Conservation (phyloP, 2,329 filamentous ascomycete genomes). For the Ascochyta lentis region DNA sequence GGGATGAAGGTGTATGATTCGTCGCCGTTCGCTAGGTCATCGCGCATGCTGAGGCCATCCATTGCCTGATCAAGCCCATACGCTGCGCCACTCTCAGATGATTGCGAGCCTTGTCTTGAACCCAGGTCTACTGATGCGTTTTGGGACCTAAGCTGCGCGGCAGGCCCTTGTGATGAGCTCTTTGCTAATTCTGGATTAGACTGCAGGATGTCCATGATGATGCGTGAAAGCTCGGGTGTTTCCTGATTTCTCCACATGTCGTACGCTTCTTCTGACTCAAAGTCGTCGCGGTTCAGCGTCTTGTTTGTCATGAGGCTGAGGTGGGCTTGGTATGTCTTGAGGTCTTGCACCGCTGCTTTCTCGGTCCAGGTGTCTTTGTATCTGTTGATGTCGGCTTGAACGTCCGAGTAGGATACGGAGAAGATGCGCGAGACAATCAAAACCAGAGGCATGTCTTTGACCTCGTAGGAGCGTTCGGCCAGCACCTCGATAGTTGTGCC, state of each 20-base stretch:
- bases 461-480: constrained; percentile 84
- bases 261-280: constrained; percentile 87
- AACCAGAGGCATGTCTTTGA: constrained; percentile 96
- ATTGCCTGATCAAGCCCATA: constrained; percentile 72
- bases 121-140: constrained; percentile 50
- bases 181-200: constrained; percentile 86
- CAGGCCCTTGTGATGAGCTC: constrained; percentile 65
- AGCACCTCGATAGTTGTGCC: constrained; percentile 78
- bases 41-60: constrained; percentile 68
- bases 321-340: constrained; percentile 92
- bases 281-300: constrained; percentile 83
- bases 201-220: constrained; percentile 90
- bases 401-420: constrained; percentile 76
- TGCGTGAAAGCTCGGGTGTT: constrained; percentile 82
- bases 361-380: constrained; percentile 87
- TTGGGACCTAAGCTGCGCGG: constrained; percentile 63
- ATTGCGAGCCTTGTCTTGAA: constrained; percentile 55
- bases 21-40: constrained; percentile 59
- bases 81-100: constrained; percentile 54
- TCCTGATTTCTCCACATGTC: constrained; percentile 92
- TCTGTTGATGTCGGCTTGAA: constrained; percentile 85
- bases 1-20: constrained; percentile 88
- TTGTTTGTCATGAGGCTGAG: constrained; percentile 79
- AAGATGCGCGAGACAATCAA: constrained; percentile 88
- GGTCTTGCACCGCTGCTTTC: constrained; percentile 84